phyloP scores from a whole-genome alignment of 1,284 basidiomycete genomes.

The Sporisorium iseilematis-ciliati region DNA sequence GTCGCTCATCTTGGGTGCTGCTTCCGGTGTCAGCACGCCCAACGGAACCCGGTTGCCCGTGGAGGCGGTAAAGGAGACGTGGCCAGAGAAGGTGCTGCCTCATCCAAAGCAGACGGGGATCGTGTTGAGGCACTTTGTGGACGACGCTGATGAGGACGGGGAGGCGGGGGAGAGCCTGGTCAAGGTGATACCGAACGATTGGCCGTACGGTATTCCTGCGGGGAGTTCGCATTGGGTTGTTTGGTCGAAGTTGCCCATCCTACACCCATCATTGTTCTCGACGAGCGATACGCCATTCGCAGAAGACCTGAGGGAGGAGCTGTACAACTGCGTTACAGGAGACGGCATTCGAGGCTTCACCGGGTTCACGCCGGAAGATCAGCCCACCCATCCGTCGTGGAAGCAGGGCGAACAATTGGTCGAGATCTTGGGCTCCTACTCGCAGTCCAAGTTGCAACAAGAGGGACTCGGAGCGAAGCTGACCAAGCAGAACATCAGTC shows the following conservation, averaged over 20 bases:
- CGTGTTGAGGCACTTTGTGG: constrained; percentile 32
- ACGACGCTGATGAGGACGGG: constrained; percentile 14
- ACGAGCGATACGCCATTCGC: constrained; percentile 35
- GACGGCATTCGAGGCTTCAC: constrained; percentile 61
- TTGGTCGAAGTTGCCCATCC: constrained; percentile 52
- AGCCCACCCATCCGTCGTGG: constrained; percentile 10
- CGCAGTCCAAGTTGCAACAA: constrained; percentile 27
- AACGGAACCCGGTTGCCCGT: constrained; percentile 17
- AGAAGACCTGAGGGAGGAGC: constrained; percentile 9
- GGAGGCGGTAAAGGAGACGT: constrained; percentile 31
- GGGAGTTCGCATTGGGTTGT: constrained; percentile 57
- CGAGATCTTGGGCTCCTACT: constrained; percentile 17
- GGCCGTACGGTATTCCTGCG: constrained; percentile 62
- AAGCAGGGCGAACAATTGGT: not conserved
- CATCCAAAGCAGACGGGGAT: constrained; percentile 14
- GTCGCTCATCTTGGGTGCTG: constrained; percentile 5
- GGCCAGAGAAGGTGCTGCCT: constrained; percentile 37
- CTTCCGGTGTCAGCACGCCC: constrained; percentile 26
- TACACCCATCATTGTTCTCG: constrained; percentile 41
- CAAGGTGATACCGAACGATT: constrained; percentile 57
- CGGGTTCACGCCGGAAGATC: constrained; percentile 17
- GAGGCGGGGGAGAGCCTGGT: constrained; percentile 25
- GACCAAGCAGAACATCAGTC: constrained; percentile 3
- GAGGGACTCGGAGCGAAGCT: not conserved
- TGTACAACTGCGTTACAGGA: constrained; percentile 49